Conservation (phyloP, 306 rosid species). For the Styphnolobium japonicum region DNA sequence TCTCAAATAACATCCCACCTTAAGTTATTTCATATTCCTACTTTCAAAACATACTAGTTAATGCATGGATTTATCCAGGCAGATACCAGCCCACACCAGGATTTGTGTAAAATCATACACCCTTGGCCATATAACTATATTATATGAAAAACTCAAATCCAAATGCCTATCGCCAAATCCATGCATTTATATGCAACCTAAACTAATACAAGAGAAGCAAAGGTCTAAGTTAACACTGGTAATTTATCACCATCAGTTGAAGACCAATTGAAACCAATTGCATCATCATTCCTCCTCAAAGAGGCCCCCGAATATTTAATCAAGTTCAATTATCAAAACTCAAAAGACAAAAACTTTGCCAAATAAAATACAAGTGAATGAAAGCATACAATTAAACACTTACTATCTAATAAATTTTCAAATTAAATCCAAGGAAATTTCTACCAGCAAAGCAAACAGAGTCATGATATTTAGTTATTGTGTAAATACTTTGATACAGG, state of each 20-base stretch:
- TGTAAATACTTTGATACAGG: not conserved
- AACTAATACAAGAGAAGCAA: not conserved
- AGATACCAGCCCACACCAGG: not conserved
- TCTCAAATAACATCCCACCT: not conserved
- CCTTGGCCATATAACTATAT: not conserved
- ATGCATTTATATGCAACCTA: not conserved
- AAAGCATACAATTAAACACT: not conserved
- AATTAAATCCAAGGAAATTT: not conserved
- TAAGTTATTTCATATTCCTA: not conserved
- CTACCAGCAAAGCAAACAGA: constrained; percentile 9
- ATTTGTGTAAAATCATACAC: not conserved
- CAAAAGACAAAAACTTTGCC: not conserved
- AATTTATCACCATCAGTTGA: not conserved
- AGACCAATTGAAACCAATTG: not conserved
- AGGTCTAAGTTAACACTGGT: not conserved
- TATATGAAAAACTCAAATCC: not conserved
- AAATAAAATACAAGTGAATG: constrained; percentile 1
- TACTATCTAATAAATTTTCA: not conserved
- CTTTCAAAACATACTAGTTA: not conserved
- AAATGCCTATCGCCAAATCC: not conserved
- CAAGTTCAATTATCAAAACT: not conserved
- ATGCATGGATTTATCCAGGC: not conserved
- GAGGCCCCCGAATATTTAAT: not conserved
- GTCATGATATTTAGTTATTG: not conserved
- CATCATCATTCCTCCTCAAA: not conserved